These are phyloP conservation scores for Hygrophila difformis DNA, from an alignment of 257 asterid species.

Conservation along the genomic window DNA sequence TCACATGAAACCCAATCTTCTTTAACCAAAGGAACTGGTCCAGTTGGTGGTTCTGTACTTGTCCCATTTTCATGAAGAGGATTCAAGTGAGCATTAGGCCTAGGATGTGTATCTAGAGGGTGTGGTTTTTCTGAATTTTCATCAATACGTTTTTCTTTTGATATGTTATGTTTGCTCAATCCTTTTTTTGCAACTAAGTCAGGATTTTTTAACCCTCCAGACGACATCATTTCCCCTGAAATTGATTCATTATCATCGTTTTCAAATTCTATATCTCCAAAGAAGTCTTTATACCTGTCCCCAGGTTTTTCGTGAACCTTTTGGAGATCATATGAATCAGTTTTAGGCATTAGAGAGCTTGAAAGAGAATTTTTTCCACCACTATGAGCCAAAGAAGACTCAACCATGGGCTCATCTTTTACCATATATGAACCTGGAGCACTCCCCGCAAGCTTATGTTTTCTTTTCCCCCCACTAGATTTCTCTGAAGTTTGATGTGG, in stretches of 20 bases:
- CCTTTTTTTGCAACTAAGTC: conserved; percentile 33
- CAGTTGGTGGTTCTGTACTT: conserved; percentile 42
- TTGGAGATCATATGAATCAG: conserved; percentile 33
- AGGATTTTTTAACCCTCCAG: conserved; percentile 34
- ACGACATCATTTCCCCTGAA: conserved; percentile 46
- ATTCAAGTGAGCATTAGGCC: conserved; percentile 30
- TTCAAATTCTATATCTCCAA: conserved; percentile 71
- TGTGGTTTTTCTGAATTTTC: conserved; percentile 32
- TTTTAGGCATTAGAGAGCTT: conserved; percentile 29
- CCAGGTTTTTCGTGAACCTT: conserved; percentile 42
- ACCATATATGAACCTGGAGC: conserved; percentile 25
- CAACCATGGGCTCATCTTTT: conserved; percentile 33
- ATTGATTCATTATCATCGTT: conserved; percentile 51
- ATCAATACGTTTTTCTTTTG: conserved; percentile 36
- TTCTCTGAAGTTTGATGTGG: conserved; percentile 31
- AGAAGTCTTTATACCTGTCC: conserved; percentile 64
- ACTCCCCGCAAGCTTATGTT: conserved; percentile 36
- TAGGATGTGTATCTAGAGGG: conserved; percentile 27
- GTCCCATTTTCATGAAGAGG: conserved; percentile 35
- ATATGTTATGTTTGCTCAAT: conserved; percentile 24
- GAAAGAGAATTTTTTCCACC: conserved; percentile 37
- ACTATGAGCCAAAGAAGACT: conserved; percentile 39
- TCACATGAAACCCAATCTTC: conserved; percentile 96
- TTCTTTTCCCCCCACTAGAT: conserved; percentile 41
- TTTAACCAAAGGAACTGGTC: conserved; percentile 48